Conservation (phyloP, 2,329 filamentous ascomycete species). For the Ramichloridium luteum region DNA sequence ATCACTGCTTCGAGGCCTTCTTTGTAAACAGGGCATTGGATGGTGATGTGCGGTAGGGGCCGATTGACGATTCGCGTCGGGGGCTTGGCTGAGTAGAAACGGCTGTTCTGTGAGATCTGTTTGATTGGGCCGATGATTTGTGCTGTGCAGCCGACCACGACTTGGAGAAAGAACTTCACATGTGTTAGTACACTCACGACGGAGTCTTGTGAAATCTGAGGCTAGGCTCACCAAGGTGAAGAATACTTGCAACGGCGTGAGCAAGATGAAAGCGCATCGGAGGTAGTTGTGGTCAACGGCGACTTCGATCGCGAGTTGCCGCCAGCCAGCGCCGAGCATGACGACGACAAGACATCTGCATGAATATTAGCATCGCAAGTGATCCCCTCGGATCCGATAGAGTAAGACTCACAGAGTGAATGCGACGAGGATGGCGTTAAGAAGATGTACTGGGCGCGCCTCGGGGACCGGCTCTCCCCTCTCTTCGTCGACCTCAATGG, state of each 20-base stretch:
- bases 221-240: slow-evolving; percentile 50
- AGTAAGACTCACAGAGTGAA: slow-evolving; percentile 40
- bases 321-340: slow-evolving; percentile 57
- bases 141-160: slow-evolving; percentile 62
- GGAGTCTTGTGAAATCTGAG: too few species aligned
- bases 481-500: slow-evolving; percentile 57
- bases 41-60: slow-evolving; percentile 53
- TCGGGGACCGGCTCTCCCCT: slow-evolving; percentile 55
- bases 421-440: slow-evolving; percentile 57
- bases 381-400: slow-evolving; percentile 1
- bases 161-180: slow-evolving; percentile 59
- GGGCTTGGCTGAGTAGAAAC: slow-evolving; percentile 66
- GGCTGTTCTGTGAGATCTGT: slow-evolving; percentile 60
- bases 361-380: neutral
- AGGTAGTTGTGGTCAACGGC: slow-evolving; percentile 50
- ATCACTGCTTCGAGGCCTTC: slow-evolving; percentile 67
- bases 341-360: slow-evolving; percentile 44
- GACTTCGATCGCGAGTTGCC: slow-evolving; percentile 56
- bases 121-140: slow-evolving; percentile 65
- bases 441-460: slow-evolving; percentile 52
- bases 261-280: slow-evolving; percentile 51
- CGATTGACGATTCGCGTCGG: slow-evolving; percentile 47
- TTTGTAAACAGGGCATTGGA: slow-evolving; percentile 83
- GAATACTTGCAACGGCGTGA: slow-evolving; percentile 63
- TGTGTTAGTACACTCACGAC: neutral